A percentile compares a stretch with the other conserved stretches of the same genome.
These are phyloP conservation scores for Teratosphaeria destructans DNA, from an alignment of 2,329 filamentous ascomycete species.

Conservation along the genomic window DNA sequence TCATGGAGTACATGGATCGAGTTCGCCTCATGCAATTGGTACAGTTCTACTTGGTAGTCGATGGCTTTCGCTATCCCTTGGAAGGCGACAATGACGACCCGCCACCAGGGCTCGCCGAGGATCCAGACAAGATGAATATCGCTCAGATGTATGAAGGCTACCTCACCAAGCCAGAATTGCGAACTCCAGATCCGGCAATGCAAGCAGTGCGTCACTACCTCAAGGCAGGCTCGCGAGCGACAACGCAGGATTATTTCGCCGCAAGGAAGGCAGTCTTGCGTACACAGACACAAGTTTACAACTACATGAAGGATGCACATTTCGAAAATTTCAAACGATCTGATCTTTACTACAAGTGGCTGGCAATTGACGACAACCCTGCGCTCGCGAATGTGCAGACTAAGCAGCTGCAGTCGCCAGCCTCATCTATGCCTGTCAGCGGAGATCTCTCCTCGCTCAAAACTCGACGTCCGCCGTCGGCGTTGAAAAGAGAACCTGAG, in stretches of 20 bases:
- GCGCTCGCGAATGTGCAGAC: slow-evolving; percentile 21
- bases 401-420: slow-evolving; percentile 5
- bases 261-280: slow-evolving; percentile 72
- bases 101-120: slow-evolving; percentile 41
- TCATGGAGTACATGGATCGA: slow-evolving; percentile 99
- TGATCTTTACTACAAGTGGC: slow-evolving; percentile 90
- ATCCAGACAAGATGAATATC: slow-evolving; percentile 76
- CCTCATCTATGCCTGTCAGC: slow-evolving; percentile 7
- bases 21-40: slow-evolving; percentile 77
- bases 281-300: slow-evolving; percentile 72
- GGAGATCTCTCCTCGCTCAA: slow-evolving; percentile 12
- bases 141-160: slow-evolving; percentile 89
- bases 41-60: slow-evolving; percentile 97
- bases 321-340: slow-evolving; percentile 84
- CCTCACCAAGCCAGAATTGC: slow-evolving; percentile 69
- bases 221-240: slow-evolving; percentile 63
- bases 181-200: slow-evolving; percentile 60
- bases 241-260: slow-evolving; percentile 68
- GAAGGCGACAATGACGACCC: slow-evolving; percentile 73
- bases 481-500: slow-evolving; percentile 30
- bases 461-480: slow-evolving; percentile 14
- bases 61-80: slow-evolving; percentile 87
- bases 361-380: slow-evolving; percentile 66
- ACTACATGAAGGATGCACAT: slow-evolving; percentile 71
- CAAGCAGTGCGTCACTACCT: slow-evolving; percentile 67